Evolutionary conservation across 768 basidiomycete genomes (phyloP).

Genomic region (Auricularia sp.): DNA sequence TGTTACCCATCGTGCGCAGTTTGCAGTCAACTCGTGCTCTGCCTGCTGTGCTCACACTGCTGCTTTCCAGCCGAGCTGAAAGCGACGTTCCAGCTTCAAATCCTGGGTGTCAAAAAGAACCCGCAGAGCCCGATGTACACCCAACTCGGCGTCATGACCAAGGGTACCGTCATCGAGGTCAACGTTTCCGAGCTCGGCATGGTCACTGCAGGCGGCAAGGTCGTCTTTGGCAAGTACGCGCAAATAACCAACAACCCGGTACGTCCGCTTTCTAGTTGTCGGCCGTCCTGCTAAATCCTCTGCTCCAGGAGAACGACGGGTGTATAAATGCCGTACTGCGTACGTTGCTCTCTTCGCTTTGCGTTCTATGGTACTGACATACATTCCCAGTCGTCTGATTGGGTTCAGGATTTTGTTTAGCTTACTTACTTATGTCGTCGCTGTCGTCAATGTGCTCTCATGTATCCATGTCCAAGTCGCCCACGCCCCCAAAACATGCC

Average conservation of each 20-base stretch:
- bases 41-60: too few species aligned
- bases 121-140: conserved; percentile 98
- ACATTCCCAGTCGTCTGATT: neutral
- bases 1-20: conserved; percentile 95
- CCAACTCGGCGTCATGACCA: conserved; percentile 92
- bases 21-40: too few species aligned
- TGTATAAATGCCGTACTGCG: conserved; percentile 91
- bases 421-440: too few species aligned
- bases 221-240: conserved; percentile 84
- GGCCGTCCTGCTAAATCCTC: neutral
- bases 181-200: conserved; percentile 98
- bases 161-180: conserved; percentile 96
- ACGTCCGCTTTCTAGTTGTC: neutral
- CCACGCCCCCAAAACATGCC: too few species aligned
- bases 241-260: conserved; percentile 83
- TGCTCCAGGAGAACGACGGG: conserved; percentile 68
- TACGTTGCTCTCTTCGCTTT: conserved; percentile 29
- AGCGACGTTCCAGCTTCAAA: conserved; percentile 97
- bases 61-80: conserved; percentile 58
- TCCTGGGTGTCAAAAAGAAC: conserved; percentile 97
- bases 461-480: too few species aligned
- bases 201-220: conserved; percentile 93
- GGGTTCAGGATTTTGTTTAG: too few species aligned
- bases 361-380: neutral
- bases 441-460: too few species aligned